phyloP scores from a whole-genome alignment of 1,284 basidiomycete species.

The Boletus nobilissimus region DNA sequence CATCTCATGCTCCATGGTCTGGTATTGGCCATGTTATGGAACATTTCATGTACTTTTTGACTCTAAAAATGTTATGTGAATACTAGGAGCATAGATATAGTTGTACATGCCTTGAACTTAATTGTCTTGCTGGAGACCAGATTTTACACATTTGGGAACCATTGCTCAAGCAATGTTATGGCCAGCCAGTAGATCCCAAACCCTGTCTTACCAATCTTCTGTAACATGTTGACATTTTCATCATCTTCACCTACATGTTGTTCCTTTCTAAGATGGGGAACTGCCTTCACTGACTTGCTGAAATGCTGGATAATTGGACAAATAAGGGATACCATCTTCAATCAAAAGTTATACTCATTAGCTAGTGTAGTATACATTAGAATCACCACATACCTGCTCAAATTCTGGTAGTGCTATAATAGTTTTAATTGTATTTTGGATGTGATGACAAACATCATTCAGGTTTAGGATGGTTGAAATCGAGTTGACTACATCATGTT shows the following conservation, averaged over 20 bases:
- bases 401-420: background rate
- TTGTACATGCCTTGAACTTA: background rate
- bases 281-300: background rate
- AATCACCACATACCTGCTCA: no score
- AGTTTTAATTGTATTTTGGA: background rate
- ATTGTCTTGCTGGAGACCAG: background rate
- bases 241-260: background rate
- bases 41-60: background rate
- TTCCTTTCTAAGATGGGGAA: background rate
- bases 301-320: background rate
- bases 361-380: no score
- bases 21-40: background rate
- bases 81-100: background rate
- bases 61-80: background rate
- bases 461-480: background rate
- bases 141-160: background rate
- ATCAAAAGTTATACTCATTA: no score
- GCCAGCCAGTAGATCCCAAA: background rate
- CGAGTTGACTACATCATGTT: background rate
- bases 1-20: background rate
- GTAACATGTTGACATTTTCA: background rate
- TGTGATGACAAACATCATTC: background rate
- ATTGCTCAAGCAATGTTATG: background rate
- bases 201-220: background rate
- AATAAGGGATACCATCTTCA: no score